Evolutionary conservation across 2,329 filamentous ascomycete species (phyloP).

Genomic region (Phialophora expanda): DNA sequence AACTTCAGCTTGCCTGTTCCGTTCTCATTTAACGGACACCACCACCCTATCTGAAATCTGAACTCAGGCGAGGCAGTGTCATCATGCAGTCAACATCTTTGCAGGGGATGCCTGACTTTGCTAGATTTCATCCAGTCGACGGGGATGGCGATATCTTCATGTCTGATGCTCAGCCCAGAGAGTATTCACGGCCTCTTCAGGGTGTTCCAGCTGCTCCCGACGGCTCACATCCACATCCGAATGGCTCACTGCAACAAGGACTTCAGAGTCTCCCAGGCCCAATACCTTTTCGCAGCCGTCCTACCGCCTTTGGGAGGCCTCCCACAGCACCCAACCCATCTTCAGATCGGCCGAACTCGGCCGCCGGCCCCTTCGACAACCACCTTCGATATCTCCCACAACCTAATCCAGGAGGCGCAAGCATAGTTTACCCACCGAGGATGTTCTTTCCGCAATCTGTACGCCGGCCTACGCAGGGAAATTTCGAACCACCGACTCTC

Average conservation of each 20-base stretch:
- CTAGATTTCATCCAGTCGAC: neutral
- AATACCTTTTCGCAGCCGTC: neutral
- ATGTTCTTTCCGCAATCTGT: neutral
- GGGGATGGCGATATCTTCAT: slow-evolving; percentile 9
- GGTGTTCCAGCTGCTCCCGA: neutral
- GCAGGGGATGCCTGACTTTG: neutral
- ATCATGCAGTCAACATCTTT: neutral
- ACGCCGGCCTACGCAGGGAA: neutral
- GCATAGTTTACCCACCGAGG: neutral
- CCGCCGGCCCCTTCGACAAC: neutral
- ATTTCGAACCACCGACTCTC: neutral
- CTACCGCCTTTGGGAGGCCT: neutral
- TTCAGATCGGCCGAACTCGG: neutral
- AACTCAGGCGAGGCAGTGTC: neutral
- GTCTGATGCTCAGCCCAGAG: neutral
- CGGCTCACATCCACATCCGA: neutral
- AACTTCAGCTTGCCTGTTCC: neutral
- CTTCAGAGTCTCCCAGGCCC: neutral
- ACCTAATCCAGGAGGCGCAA: neutral
- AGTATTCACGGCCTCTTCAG: neutral
- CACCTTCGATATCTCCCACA: slow-evolving; percentile 1
- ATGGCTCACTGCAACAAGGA: neutral
- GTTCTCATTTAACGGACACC: neutral
- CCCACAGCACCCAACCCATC: slow-evolving; percentile 1
- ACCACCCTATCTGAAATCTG: neutral